Conservation (phyloP, 805 yeast genomes). For the Trichomonascus vanleenenianus region DNA sequence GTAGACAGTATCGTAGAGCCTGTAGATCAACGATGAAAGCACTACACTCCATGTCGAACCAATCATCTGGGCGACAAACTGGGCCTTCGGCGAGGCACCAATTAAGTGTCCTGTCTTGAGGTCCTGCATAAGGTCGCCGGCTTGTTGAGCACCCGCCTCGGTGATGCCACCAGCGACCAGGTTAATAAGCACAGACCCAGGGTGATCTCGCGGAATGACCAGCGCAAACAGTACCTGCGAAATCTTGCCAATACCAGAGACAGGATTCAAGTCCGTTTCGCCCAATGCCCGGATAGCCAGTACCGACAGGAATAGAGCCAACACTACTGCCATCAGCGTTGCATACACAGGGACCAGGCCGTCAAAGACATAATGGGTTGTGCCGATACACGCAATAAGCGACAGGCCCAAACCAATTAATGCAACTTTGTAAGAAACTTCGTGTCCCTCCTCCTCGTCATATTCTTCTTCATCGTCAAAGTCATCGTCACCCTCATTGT, state of each 20-base stretch:
- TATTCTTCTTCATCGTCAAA: slow-evolving; percentile 8
- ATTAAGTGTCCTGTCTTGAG: slow-evolving; percentile 86
- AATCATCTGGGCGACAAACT: slow-evolving; percentile 79
- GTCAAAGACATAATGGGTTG: slow-evolving; percentile 66
- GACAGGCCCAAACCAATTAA: slow-evolving; percentile 57
- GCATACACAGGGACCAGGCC: slow-evolving; percentile 63
- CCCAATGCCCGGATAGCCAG: slow-evolving; percentile 92
- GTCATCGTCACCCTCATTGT: slow-evolving; percentile 1
- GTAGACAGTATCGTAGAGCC: slow-evolving; percentile 72
- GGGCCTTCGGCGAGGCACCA: slow-evolving; percentile 90
- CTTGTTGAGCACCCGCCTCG: slow-evolving; percentile 98
- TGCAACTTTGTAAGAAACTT: slow-evolving; percentile 45
- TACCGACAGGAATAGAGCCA: slow-evolving; percentile 74
- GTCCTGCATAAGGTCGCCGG: slow-evolving; percentile 97
- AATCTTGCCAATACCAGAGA: slow-evolving; percentile 89
- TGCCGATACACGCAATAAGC: slow-evolving; percentile 54
- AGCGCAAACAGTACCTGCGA: slow-evolving; percentile 86
- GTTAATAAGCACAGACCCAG: slow-evolving; percentile 77
- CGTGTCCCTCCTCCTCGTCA: slow-evolving; percentile 34
- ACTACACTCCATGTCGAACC: slow-evolving; percentile 83
- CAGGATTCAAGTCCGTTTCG: slow-evolving; percentile 95
- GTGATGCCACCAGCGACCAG: slow-evolving; percentile 94
- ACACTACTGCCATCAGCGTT: slow-evolving; percentile 53
- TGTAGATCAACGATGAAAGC: slow-evolving; percentile 74
- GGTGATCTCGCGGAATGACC: slow-evolving; percentile 63